A percentile compares a stretch with the other conserved stretches of the same genome.
These are phyloP conservation scores for Wolfiporia cocos DNA, from an alignment of 1,284 basidiomycete species.

Conservation along the genomic window DNA sequence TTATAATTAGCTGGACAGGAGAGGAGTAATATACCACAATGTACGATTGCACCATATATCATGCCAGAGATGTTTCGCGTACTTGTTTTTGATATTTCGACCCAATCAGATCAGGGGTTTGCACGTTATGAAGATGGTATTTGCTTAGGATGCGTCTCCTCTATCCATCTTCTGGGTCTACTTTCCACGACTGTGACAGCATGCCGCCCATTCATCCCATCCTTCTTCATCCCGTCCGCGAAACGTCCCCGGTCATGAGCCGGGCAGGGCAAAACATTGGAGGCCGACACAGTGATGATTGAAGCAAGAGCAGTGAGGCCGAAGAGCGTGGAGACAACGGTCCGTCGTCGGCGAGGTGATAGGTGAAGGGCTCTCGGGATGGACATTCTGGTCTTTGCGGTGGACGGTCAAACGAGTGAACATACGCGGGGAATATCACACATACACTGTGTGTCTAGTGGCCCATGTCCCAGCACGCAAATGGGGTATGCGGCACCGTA, in stretches of 20 bases:
- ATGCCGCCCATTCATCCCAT: conserved; percentile 14
- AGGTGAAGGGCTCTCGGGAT: conserved; percentile 53
- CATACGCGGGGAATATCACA: not conserved
- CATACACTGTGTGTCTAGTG: not conserved
- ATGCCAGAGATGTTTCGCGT: not conserved
- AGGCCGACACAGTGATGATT: conserved; percentile 75
- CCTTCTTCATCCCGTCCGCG: conserved; percentile 40
- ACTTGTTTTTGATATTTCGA: not conserved
- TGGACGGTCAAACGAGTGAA: not conserved
- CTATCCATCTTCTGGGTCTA: conserved; percentile 74
- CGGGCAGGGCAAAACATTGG: conserved; percentile 72
- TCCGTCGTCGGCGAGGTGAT: conserved; percentile 55
- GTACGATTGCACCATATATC: not conserved
- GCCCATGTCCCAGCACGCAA: conserved; percentile 11
- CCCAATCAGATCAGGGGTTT: too few relatives aligned
- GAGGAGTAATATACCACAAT: not conserved
- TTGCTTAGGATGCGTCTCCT: conserved; percentile 49
- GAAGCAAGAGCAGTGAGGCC: conserved; percentile 72
- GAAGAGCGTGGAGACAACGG: conserved; percentile 72
- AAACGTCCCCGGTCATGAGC: conserved; percentile 51
- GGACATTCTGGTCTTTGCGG: conserved; percentile 47
- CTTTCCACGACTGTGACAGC: conserved; percentile 46
- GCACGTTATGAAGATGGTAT: not conserved
- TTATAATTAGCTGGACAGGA: too few relatives aligned
- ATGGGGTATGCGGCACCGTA: too few relatives aligned